phyloP scores from a whole-genome alignment of 495 filamentous ascomycete genomes.

The Clavariopsis aquatica region DNA sequence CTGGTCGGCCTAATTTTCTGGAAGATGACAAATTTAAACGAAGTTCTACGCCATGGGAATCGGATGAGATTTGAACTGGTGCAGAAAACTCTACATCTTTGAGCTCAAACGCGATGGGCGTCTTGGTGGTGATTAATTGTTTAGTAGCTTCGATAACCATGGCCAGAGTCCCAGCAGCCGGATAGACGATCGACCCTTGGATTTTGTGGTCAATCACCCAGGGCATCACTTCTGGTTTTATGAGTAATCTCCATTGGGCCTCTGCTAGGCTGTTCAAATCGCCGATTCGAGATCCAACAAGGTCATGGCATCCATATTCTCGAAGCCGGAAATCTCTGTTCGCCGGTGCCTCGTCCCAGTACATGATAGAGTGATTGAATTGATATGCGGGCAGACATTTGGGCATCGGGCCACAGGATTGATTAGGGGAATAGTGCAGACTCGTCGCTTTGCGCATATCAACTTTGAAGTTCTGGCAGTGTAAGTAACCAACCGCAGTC shows the following conservation, averaged over 20 bases:
- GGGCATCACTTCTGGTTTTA: not conserved
- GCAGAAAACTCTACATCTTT: conserved; percentile 1
- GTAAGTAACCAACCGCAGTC: no score
- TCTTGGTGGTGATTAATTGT: not conserved
- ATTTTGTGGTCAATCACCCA: conserved; percentile 26
- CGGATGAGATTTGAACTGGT: not conserved
- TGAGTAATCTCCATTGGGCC: conserved; percentile 6
- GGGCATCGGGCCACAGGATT: no score
- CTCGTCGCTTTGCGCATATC: no score
- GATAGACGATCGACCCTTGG: conserved; percentile 51
- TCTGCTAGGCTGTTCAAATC: not conserved
- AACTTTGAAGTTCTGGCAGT: no score
- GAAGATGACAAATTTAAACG: not conserved
- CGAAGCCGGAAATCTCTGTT: no score
- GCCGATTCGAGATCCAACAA: no score
- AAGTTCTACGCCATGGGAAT: not conserved
- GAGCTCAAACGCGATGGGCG: conserved; percentile 1
- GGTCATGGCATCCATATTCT: no score
- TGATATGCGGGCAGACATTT: no score
- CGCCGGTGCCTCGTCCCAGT: no score
- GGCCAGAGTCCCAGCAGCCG: conserved; percentile 37
- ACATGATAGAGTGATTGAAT: no score
- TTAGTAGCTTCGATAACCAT: conserved; percentile 19
- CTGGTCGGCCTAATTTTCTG: not conserved
- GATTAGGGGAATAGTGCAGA: no score